Evolutionary conservation across 495 filamentous ascomycete genomes (phyloP), one percentile per base, ranked within the genome.

Genomic region (Aspergillus conjunctus): DNA sequence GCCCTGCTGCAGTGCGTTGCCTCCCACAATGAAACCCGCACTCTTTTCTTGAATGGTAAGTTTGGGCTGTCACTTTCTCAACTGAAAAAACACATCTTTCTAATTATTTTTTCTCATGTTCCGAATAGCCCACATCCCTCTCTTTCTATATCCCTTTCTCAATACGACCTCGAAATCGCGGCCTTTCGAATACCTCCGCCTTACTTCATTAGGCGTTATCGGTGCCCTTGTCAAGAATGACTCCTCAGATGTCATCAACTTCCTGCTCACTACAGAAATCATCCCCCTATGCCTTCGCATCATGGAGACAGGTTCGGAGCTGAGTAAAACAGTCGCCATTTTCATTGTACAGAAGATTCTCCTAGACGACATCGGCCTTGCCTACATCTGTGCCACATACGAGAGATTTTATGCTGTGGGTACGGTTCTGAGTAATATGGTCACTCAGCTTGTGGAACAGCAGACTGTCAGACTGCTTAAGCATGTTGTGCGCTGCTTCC

Each of bases 341-440:
- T 99, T 99, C 79, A 99, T 99, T 68, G 94, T 99, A n/a, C 94
- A 99, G 78, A 99, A 99, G 77, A 99, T 99, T 34, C 78, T 99
- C 41, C 82, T 99, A 4, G 94, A 99, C 70, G 94, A 99, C 65
- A 91, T 94, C 70, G 94, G 94, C n/a, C 81, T 99, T 59, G 91
- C 90, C 41, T 99, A 99, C 72, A 99, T 99, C 59, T 99, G 94
- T 73, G 93, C 95, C 57, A 99, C 94, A 7, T 99, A 99, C 70
- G 94, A 99, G 78, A 83, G 94, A n/a, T 99, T 99, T 77, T 98
- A 99, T 63, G 94, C 94, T 2, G 94, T 99, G 9, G 94, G 94
- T 11, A 99, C 94, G 1, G 94, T 99, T 30, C 80, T 99, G 50
- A 96, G 91, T 77, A 99, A 98, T 67, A 99, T 99, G 94, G 94